phyloP scores from a whole-genome alignment of 495 filamentous ascomycete species.

The Annulohypoxylon maeteangense region DNA sequence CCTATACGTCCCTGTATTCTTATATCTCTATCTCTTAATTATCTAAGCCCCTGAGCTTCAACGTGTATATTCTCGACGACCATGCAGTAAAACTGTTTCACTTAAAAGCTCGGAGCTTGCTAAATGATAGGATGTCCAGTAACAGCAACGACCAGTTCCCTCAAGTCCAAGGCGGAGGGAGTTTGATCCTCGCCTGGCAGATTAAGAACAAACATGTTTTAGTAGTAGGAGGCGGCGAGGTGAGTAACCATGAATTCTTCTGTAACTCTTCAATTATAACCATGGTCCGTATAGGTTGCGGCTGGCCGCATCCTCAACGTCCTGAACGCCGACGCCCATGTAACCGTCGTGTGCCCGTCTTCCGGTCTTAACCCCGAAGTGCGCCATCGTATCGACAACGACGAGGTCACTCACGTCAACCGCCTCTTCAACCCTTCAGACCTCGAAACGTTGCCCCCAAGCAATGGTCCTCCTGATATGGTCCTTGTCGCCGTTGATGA shows the following conservation, averaged over 20 bases:
- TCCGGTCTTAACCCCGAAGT: constrained; percentile 88
- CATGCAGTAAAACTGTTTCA: constrained; percentile 29
- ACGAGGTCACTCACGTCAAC: constrained; percentile 80
- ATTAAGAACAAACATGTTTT: constrained; percentile 82
- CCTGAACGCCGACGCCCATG: constrained; percentile 92
- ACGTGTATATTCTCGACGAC: constrained; percentile 8
- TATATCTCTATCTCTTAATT: not conserved
- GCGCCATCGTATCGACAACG: constrained; percentile 75
- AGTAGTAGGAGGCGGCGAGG: constrained; percentile 94
- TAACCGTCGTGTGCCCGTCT: constrained; percentile 85
- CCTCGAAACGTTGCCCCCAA: constrained; percentile 65
- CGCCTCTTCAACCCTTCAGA: constrained; percentile 84
- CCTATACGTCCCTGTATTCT: not conserved
- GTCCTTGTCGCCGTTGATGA: constrained; percentile 94
- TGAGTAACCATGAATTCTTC: constrained; percentile 50
- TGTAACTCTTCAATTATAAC: not conserved
- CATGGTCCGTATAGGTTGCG: constrained; percentile 72
- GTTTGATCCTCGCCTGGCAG: constrained; percentile 95
- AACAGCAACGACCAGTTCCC: constrained; percentile 66
- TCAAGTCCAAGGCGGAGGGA: constrained; percentile 86
- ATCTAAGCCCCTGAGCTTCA: not conserved
- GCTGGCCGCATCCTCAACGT: constrained; percentile 91
- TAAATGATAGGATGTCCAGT: constrained; percentile 58
- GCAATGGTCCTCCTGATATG: constrained; percentile 63
- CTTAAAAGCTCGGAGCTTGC: constrained; percentile 14